phyloP scores from a whole-genome alignment of 2,329 filamentous ascomycete genomes.

The Alternaria sp. region DNA sequence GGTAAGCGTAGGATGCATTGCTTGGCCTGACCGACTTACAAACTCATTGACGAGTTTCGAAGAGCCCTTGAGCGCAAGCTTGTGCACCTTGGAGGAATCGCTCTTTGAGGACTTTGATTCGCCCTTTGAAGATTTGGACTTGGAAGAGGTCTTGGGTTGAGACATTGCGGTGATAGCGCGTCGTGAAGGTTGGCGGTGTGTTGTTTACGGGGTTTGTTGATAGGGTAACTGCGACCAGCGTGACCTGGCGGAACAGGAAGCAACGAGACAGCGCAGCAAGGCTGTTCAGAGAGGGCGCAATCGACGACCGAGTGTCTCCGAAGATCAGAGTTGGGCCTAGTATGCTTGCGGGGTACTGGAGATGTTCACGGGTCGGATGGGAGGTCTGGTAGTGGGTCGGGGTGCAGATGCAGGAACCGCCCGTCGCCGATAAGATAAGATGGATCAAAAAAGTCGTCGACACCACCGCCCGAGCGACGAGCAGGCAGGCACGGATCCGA shows the following conservation, averaged over 20 bases:
- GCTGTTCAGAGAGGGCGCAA: background rate
- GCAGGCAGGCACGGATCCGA: slow-evolving; percentile 13
- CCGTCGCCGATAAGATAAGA: slow-evolving; percentile 33
- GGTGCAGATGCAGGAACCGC: slow-evolving; percentile 15
- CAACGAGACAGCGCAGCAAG: background rate
- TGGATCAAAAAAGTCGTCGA: slow-evolving; percentile 12
- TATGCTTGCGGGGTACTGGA: slow-evolving; percentile 2
- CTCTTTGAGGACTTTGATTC: slow-evolving; percentile 54
- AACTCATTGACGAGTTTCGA: slow-evolving; percentile 94
- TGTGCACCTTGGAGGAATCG: slow-evolving; percentile 89
- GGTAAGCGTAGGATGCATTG: slow-evolving; percentile 17
- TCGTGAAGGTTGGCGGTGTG: slow-evolving; percentile 4
- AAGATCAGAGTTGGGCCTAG: background rate
- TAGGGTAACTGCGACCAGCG: slow-evolving; percentile 31
- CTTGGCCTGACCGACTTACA: slow-evolving; percentile 62
- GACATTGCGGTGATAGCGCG: slow-evolving; percentile 32
- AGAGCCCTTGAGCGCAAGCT: slow-evolving; percentile 85
- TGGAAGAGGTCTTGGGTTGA: slow-evolving; percentile 33
- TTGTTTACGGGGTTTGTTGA: slow-evolving; percentile 42
- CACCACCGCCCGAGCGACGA: slow-evolving; percentile 5
- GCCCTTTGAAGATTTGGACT: slow-evolving; percentile 25
- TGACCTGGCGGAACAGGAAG: background rate
- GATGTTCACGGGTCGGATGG: background rate
- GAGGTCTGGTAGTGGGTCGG: slow-evolving; percentile 20
- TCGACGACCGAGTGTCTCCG: background rate